A percentile compares a stretch with the other conserved stretches of the same genome.
phyloP scores from a whole-genome alignment of 2,329 filamentous ascomycete genomes.

The Botrytis byssoidea region DNA sequence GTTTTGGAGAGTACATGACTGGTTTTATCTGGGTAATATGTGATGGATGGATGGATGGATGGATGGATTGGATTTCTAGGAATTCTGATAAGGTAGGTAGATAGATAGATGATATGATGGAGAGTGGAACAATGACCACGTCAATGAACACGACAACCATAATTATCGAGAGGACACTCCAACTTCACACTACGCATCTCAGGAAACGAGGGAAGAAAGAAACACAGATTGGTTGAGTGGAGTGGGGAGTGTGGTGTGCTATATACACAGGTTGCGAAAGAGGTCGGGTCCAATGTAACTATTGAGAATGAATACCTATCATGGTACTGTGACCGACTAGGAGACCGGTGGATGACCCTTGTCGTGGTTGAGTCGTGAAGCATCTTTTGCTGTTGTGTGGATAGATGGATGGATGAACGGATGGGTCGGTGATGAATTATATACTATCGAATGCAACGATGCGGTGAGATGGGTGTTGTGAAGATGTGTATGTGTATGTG shows the following conservation, averaged over 20 bases:
- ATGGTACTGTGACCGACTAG: background rate
- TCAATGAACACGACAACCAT: slow-evolving; percentile 8
- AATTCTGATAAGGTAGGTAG: background rate
- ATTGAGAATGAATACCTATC: slow-evolving; percentile 2
- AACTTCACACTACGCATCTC: background rate
- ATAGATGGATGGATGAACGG: background rate
- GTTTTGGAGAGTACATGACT: background rate
- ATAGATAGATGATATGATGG: background rate
- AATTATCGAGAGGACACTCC: background rate
- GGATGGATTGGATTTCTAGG: background rate
- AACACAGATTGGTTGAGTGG: background rate
- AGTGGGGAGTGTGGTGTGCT: background rate
- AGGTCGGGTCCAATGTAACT: background rate
- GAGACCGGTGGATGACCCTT: background rate
- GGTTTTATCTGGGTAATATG: background rate
- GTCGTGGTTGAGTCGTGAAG: background rate
- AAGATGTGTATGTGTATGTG: background rate
- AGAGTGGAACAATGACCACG: slow-evolving; percentile 12
- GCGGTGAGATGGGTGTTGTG: background rate
- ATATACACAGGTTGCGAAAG: background rate
- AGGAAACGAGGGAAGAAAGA: background rate
- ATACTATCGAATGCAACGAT: background rate
- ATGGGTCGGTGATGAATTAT: background rate
- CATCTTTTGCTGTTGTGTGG: background rate
- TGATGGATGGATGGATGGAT: background rate